Evolutionary conservation across 1,139 yeast genomes (phyloP).

Genomic region (Scheffersomyces cryptocercus): DNA sequence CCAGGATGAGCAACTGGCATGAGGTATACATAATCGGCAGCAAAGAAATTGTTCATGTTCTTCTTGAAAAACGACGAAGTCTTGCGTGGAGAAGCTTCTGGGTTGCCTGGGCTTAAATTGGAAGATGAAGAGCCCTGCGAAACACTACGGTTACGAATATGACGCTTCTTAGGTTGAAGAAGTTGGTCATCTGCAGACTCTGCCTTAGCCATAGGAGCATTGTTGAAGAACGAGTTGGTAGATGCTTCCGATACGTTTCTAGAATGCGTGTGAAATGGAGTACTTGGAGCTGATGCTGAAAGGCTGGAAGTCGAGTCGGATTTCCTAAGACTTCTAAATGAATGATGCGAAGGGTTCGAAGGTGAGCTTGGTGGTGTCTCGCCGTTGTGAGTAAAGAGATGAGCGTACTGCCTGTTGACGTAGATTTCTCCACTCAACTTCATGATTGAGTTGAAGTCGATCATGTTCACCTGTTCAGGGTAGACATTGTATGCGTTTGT

Average conservation of each 20-base stretch:
- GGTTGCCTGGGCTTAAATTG: slow-evolving; percentile 7
- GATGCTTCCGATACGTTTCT: slow-evolving; percentile 10
- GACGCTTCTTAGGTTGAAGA: slow-evolving; percentile 1
- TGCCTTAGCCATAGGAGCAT: slow-evolving; percentile 9
- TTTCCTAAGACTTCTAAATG: slow-evolving; percentile 6
- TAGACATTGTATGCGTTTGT: slow-evolving; percentile 50
- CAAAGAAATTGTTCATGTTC: slow-evolving; percentile 31
- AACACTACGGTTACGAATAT: slow-evolving; percentile 1
- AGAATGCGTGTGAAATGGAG: slow-evolving; percentile 3
- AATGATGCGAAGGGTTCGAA: slow-evolving; percentile 2
- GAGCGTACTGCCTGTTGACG: slow-evolving; percentile 43
- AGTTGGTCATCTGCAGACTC: neutral
- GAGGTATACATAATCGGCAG: slow-evolving; percentile 42
- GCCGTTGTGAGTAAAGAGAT: slow-evolving; percentile 17
- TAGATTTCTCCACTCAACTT: slow-evolving; percentile 52
- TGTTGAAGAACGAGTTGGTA: slow-evolving; percentile 16
- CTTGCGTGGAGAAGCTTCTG: slow-evolving; percentile 2
- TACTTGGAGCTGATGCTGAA: slow-evolving; percentile 4
- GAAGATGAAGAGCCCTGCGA: slow-evolving; percentile 3
- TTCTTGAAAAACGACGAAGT: slow-evolving; percentile 21
- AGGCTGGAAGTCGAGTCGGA: slow-evolving; percentile 10
- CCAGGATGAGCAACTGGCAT: slow-evolving; percentile 60
- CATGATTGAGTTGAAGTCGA: slow-evolving; percentile 54
- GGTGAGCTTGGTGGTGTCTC: slow-evolving; percentile 1
- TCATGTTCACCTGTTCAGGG: slow-evolving; percentile 55